A percentile compares a stretch with the other conserved stretches of the same genome.
Conservation (phyloP, 2,329 filamentous ascomycete species). For the Aspergillus ibericus region DNA sequence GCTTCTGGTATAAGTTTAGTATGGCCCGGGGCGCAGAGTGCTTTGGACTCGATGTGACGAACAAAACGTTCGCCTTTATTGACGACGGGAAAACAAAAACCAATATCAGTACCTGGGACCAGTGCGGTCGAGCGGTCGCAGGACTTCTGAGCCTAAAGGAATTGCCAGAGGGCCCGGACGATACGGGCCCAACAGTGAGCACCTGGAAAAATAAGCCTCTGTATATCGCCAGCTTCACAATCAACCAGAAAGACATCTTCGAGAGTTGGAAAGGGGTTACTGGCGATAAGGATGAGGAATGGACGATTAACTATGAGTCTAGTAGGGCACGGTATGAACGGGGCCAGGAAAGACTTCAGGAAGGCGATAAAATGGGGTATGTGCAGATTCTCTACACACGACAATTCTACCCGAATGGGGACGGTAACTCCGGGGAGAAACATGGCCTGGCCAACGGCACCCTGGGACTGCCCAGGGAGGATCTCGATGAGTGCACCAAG, state of each 20-base stretch:
- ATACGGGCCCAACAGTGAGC: conserved; percentile 32
- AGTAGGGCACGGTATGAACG: conserved; percentile 49
- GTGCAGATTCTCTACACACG: conserved; percentile 55
- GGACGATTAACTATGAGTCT: conserved; percentile 56
- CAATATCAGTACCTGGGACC: conserved; percentile 61
- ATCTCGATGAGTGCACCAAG: conserved; percentile 48
- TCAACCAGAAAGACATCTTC: conserved; percentile 65
- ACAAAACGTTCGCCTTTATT: conserved; percentile 46
- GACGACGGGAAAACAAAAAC: conserved; percentile 59
- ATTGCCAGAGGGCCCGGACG: conserved; percentile 6
- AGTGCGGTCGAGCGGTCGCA: conserved; percentile 56
- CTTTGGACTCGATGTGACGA: conserved; percentile 52
- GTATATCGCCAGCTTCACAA: conserved; percentile 56
- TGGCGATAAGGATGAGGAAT: conserved; percentile 58
- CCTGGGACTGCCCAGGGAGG: conserved; percentile 58
- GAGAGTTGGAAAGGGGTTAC: conserved; percentile 58
- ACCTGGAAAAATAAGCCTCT: conserved; percentile 46
- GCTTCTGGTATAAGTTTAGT: conserved; percentile 57
- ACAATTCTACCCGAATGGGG: conserved; percentile 50
- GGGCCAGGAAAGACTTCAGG: conserved; percentile 46
- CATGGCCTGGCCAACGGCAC: conserved; percentile 49
- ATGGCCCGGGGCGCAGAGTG: conserved; percentile 34
- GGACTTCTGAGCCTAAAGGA: conserved; percentile 47
- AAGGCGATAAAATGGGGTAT: conserved; percentile 47
- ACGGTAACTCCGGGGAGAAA: conserved; percentile 40